phyloP scores from a whole-genome alignment of 805 yeast genomes.

The Trichomonascus vanleenenianus region DNA sequence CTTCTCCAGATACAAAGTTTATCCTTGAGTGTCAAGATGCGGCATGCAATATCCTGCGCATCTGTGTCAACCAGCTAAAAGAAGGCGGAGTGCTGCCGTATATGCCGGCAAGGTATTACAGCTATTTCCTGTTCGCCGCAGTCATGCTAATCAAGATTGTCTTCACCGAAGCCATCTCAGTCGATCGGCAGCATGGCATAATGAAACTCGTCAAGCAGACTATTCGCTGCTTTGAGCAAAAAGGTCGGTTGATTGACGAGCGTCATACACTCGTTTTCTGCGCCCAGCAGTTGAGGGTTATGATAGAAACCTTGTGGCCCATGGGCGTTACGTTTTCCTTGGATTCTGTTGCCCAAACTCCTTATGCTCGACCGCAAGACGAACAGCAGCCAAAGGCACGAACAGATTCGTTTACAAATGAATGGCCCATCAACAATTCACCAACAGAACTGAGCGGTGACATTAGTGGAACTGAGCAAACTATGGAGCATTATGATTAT shows the following conservation, averaged over 20 bases:
- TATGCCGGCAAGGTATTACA: conserved; percentile 17
- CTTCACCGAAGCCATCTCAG: conserved; percentile 17
- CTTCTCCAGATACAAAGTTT: conserved; percentile 19
- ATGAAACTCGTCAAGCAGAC: background rate
- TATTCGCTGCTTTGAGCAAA: background rate
- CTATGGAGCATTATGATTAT: no score
- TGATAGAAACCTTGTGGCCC: background rate
- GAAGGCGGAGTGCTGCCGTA: conserved; percentile 18
- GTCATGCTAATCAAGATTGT: conserved; percentile 19
- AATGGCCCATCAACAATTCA: no score
- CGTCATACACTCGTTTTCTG: background rate
- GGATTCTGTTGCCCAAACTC: no score
- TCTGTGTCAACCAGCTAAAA: conserved; percentile 15
- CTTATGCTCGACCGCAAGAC: no score
- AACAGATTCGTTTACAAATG: no score
- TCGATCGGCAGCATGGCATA: background rate
- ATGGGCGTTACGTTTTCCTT: no score
- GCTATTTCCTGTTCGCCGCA: conserved; percentile 18
- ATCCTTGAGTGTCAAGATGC: conserved; percentile 17
- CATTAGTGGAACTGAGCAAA: no score
- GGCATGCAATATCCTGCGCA: conserved; percentile 13
- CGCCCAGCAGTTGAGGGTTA: background rate
- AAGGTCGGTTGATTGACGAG: background rate
- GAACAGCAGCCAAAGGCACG: no score
- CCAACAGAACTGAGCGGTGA: no score